A percentile compares a stretch with the other conserved stretches of the same genome.
Conservation (phyloP, 1,139 yeast genomes). For the Hemisphaericaspora xylofermentans region DNA sequence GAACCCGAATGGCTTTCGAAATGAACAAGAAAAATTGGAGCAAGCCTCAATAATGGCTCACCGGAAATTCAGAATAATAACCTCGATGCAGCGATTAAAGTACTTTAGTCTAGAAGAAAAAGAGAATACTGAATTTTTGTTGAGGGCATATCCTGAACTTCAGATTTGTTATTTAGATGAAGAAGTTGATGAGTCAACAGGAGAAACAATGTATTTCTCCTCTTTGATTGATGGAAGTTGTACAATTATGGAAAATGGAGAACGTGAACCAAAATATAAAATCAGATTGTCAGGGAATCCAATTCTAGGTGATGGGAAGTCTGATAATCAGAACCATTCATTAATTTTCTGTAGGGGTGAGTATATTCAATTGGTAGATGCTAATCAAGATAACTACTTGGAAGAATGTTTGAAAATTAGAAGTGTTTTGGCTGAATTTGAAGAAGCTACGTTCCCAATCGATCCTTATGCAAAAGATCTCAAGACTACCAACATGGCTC, state of each 20-base stretch:
- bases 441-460: slow-evolving; percentile 35
- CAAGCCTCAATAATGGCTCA: slow-evolving; percentile 41
- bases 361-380: slow-evolving; percentile 53
- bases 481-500: slow-evolving; percentile 22
- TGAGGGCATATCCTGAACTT: slow-evolving; percentile 45
- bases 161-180: slow-evolving; percentile 46
- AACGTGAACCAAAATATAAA: slow-evolving; percentile 41
- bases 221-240: slow-evolving; percentile 47
- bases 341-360: slow-evolving; percentile 53
- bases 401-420: slow-evolving; percentile 58
- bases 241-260: slow-evolving; percentile 33
- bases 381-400: slow-evolving; percentile 56
- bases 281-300: slow-evolving; percentile 55
- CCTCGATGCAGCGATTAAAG: slow-evolving; percentile 44
- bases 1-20: slow-evolving; percentile 21
- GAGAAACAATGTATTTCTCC: slow-evolving; percentile 30
- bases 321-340: slow-evolving; percentile 56
- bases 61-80: slow-evolving; percentile 47
- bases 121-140: slow-evolving; percentile 36
- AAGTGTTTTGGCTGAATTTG: slow-evolving; percentile 51
- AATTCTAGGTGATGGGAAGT: slow-evolving; percentile 56
- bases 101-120: slow-evolving; percentile 35
- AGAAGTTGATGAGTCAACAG: slow-evolving; percentile 27
- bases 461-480: slow-evolving; percentile 34
- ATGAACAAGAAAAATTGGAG: slow-evolving; percentile 32